Conservation (phyloP, 1,139 yeast species). For the Arxiozyma telluris region DNA sequence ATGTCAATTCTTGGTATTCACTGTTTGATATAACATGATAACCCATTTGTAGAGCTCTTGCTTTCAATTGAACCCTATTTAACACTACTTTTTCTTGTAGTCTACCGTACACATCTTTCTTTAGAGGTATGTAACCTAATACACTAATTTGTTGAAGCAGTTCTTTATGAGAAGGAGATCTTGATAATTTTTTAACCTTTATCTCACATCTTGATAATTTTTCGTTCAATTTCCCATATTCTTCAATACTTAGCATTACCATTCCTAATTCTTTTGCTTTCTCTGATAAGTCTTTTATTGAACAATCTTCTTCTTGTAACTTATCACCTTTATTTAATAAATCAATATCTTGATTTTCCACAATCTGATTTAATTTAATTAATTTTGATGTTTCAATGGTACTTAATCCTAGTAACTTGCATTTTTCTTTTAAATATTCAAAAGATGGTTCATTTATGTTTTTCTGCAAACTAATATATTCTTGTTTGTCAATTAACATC, state of each 20-base stretch:
- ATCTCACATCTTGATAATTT: not conserved
- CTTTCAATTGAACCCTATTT: conserved; percentile 9
- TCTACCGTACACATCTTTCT: conserved; percentile 8
- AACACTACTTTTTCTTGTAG: conserved; percentile 1
- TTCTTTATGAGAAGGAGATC: not conserved
- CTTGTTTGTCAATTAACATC: not conserved
- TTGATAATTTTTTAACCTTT: not conserved
- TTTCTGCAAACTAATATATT: not conserved
- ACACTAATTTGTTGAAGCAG: not conserved
- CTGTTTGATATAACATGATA: conserved; percentile 27
- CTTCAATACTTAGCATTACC: not conserved
- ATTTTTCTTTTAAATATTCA: conserved; percentile 12
- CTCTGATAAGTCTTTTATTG: not conserved
- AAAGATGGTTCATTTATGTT: conserved; percentile 7
- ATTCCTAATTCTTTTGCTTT: conserved; percentile 4
- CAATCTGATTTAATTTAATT: conserved; percentile 2
- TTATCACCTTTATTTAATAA: not conserved
- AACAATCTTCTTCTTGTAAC: not conserved
- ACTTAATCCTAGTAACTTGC: not conserved
- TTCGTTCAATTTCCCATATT: conserved; percentile 1
- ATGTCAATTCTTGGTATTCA: conserved; percentile 13
- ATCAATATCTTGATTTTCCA: not conserved
- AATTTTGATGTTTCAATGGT: conserved; percentile 11
- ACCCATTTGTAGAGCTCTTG: conserved; percentile 31
- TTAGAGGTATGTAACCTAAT: conserved; percentile 8